These are phyloP conservation scores for Zymoseptoria ardabiliae DNA, from an alignment of 2,329 filamentous ascomycete genomes.

Conservation along the genomic window DNA sequence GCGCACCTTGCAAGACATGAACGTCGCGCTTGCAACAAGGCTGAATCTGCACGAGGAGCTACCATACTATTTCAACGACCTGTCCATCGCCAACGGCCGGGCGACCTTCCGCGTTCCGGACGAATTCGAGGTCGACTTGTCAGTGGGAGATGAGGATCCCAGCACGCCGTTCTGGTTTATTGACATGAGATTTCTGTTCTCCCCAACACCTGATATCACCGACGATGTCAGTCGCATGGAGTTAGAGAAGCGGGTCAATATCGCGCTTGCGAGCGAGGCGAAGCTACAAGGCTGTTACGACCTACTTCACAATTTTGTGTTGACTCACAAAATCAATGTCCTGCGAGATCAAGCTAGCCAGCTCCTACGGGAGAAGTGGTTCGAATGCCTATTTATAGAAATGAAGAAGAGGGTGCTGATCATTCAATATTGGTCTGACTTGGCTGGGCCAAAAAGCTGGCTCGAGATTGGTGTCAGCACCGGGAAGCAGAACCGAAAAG, in stretches of 20 bases:
- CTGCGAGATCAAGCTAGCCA: slow-evolving; percentile 69
- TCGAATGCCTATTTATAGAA: slow-evolving; percentile 69
- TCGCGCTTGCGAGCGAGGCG: slow-evolving; percentile 60
- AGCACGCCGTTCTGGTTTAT: slow-evolving; percentile 88
- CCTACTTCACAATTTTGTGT: slow-evolving; percentile 75
- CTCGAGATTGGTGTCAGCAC: slow-evolving; percentile 76
- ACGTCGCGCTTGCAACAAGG: slow-evolving; percentile 73
- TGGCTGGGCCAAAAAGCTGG: slow-evolving; percentile 74
- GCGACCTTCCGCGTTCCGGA: slow-evolving; percentile 76
- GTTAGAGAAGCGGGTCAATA: slow-evolving; percentile 67
- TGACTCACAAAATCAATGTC: slow-evolving; percentile 85
- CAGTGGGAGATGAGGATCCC: slow-evolving; percentile 77
- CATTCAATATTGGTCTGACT: slow-evolving; percentile 82
- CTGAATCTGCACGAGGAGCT: slow-evolving; percentile 80
- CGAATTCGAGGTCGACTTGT: slow-evolving; percentile 91
- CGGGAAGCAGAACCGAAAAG: slow-evolving; percentile 36
- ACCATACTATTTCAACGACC: slow-evolving; percentile 69
- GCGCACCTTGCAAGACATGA: slow-evolving; percentile 69
- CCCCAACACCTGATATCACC: slow-evolving; percentile 56
- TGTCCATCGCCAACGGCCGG: slow-evolving; percentile 73
- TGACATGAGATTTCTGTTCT: slow-evolving; percentile 78
- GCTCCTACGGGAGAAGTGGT: slow-evolving; percentile 65
- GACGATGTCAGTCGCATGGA: slow-evolving; percentile 54
- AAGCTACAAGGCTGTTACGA: slow-evolving; percentile 70
- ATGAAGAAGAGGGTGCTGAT: slow-evolving; percentile 72